phyloP scores from a whole-genome alignment of 208 protist genomes.

The Trypanosoma rangeli region DNA sequence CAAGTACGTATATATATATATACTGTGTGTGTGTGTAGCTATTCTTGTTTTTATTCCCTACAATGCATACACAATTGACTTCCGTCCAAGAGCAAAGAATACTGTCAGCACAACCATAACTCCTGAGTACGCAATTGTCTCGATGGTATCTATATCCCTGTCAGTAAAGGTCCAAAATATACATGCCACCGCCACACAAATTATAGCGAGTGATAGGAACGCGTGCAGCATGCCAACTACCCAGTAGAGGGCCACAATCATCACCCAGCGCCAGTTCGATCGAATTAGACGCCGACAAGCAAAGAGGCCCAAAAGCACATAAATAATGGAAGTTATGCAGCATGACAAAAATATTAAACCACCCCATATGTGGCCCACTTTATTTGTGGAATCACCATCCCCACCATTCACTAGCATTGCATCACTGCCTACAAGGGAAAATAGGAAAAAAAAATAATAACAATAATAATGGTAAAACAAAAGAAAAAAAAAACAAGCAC shows the following conservation, averaged over 20 bases:
- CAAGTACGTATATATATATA: too few relatives aligned
- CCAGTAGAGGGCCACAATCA: conserved; percentile 57
- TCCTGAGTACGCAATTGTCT: conserved; percentile 55
- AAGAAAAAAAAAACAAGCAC: neutral
- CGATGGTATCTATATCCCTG: conserved; percentile 33
- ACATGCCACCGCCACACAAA: conserved; percentile 66
- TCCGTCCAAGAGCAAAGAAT: conserved; percentile 73
- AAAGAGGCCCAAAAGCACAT: conserved; percentile 64
- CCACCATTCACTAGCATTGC: neutral
- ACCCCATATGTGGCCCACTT: conserved; percentile 41
- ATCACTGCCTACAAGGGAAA: conserved; percentile 7
- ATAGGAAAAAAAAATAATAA: conserved; percentile 14
- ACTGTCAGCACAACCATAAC: conserved; percentile 66
- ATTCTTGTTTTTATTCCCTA: conserved; percentile 19
- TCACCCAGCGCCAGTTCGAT: conserved; percentile 53
- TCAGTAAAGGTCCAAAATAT: conserved; percentile 64
- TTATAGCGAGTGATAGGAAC: conserved; percentile 56
- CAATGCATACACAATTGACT: conserved; percentile 69
- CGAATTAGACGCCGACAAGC: conserved; percentile 57
- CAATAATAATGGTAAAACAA: conserved; percentile 3
- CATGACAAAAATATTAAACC: conserved; percentile 61
- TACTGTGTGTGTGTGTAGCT: too few relatives aligned
- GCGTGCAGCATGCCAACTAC: conserved; percentile 64
- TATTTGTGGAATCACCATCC: neutral
- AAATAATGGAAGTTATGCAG: conserved; percentile 47